phyloP scores from a whole-genome alignment of 495 filamentous ascomycete genomes.

The Lentithecium fluviatile region DNA sequence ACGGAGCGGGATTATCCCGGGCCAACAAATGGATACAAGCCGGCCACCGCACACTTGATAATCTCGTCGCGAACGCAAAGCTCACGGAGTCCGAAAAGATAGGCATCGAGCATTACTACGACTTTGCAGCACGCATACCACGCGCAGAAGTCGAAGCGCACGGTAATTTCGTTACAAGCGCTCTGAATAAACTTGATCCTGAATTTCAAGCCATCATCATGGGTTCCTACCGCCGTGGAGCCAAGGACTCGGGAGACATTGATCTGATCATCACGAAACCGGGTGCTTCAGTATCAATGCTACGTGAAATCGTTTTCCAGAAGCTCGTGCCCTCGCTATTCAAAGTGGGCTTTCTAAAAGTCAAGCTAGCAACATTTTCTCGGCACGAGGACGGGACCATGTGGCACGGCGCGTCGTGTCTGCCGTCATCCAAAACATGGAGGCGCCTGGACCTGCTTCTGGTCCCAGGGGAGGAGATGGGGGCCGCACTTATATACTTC shows the following conservation, averaged over 20 bases:
- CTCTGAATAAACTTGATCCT: constrained; percentile 61
- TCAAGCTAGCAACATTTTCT: constrained; percentile 50
- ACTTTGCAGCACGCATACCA: constrained; percentile 81
- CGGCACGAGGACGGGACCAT: constrained; percentile 56
- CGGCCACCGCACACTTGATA: constrained; percentile 72
- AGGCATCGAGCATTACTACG: constrained; percentile 77
- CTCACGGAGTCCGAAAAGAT: constrained; percentile 74
- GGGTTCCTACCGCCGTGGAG: constrained; percentile 85
- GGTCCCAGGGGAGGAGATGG: constrained; percentile 76
- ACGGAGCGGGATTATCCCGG: constrained; percentile 70
- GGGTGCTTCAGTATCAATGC: constrained; percentile 53
- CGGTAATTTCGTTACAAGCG: constrained; percentile 63
- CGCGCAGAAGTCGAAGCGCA: constrained; percentile 72
- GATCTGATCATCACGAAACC: constrained; percentile 82
- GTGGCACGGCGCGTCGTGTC: constrained; percentile 84
- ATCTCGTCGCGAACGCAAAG: constrained; percentile 62
- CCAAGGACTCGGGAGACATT: constrained; percentile 72
- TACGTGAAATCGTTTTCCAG: constrained; percentile 63
- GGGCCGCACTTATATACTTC: constrained; percentile 91
- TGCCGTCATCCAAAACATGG: constrained; percentile 59
- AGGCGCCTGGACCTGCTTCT: constrained; percentile 84
- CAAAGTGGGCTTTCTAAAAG: constrained; percentile 59
- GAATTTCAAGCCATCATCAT: constrained; percentile 67
- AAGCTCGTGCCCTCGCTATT: constrained; percentile 63
- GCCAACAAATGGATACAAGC: constrained; percentile 77